phyloP scores from a whole-genome alignment of 1,284 basidiomycete species.

The Heterobasidion occidentale region DNA sequence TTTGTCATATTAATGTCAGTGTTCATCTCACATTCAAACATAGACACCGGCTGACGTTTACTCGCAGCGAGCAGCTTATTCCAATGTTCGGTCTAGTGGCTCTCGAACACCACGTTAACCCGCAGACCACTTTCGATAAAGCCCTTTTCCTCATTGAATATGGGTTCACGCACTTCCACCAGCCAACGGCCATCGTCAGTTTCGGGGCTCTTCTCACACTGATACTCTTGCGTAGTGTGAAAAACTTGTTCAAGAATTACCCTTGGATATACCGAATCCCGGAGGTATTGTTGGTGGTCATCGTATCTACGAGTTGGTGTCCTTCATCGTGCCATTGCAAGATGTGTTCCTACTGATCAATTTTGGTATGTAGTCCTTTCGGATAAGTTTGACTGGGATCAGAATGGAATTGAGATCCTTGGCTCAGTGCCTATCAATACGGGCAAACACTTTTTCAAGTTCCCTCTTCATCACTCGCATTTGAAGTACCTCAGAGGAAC shows the following conservation, averaged over 20 bases:
- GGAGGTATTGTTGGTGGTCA: conserved; percentile 76
- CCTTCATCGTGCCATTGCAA: not conserved
- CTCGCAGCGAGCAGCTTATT: conserved; percentile 65
- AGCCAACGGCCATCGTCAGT: conserved; percentile 65
- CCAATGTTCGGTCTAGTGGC: conserved; percentile 72
- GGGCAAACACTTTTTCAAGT: conserved; percentile 51
- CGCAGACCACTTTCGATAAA: conserved; percentile 69
- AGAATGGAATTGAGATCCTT: conserved; percentile 73
- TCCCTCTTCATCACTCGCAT: conserved; percentile 56
- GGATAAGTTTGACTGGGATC: conserved; percentile 67
- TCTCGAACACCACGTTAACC: conserved; percentile 47
- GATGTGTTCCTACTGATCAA: not conserved
- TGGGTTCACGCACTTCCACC: conserved; percentile 48
- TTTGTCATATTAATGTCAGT: conserved; percentile 66
- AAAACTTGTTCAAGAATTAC: conserved; percentile 43
- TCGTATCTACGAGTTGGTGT: conserved; percentile 68
- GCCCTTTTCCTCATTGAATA: conserved; percentile 69
- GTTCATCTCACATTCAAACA: not conserved
- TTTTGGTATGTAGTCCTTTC: conserved; percentile 48
- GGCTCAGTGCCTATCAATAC: conserved; percentile 65
- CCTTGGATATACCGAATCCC: conserved; percentile 75
- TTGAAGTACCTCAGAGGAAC: conserved; percentile 65
- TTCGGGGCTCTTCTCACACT: conserved; percentile 60
- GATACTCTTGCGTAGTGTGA: conserved; percentile 50
- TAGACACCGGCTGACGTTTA: conserved; percentile 2